These are phyloP conservation scores for Cadophora sp. DNA, from an alignment of 2,329 filamentous ascomycete species.

Conservation along the genomic window DNA sequence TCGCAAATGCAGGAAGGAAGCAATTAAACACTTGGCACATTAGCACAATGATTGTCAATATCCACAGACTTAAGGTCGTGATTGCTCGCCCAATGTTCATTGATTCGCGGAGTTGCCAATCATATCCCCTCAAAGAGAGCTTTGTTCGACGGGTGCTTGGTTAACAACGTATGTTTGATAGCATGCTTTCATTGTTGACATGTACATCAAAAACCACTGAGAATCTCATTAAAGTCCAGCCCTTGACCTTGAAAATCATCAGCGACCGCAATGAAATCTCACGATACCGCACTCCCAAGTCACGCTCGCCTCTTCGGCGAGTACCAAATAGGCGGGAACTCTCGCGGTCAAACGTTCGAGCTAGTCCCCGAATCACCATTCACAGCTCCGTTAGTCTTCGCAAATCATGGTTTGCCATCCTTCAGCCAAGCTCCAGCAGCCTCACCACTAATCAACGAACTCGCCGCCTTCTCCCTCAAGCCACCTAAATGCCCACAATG, in stretches of 20 bases:
- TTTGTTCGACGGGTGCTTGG: not conserved
- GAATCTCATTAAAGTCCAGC: not conserved
- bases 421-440: not conserved
- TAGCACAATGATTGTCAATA: too few species aligned
- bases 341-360: not conserved
- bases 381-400: not conserved
- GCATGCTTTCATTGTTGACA: not conserved
- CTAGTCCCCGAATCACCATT: slow-evolving; percentile 1
- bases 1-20: too few species aligned
- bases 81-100: not conserved
- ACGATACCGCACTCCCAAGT: not conserved
- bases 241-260: not conserved
- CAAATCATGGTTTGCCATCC: not conserved
- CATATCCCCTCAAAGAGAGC: too few species aligned
- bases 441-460: slow-evolving; percentile 9
- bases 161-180: not conserved
- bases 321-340: not conserved
- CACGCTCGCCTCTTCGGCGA: not conserved
- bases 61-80: too few species aligned
- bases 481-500: slow-evolving; percentile 31
- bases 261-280: not conserved
- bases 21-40: too few species aligned
- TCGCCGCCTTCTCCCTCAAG: slow-evolving; percentile 1
- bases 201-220: not conserved
- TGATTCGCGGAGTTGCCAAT: not conserved